phyloP scores from a whole-genome alignment of 2,329 filamentous ascomycete genomes.

The Magnaporthiopsis incrustans region DNA sequence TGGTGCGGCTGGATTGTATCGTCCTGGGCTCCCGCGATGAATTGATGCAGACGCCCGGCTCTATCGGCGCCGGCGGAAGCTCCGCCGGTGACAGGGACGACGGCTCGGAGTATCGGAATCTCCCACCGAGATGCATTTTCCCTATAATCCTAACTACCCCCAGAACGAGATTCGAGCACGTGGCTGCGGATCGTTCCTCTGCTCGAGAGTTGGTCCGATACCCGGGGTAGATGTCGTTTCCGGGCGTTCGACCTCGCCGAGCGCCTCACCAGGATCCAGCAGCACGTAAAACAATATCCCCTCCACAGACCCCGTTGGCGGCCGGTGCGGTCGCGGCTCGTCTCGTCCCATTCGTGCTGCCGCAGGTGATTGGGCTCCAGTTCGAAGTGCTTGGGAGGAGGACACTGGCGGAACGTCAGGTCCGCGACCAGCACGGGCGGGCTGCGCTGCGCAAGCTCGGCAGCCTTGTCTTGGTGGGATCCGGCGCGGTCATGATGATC shows the following conservation, averaged over 20 bases:
- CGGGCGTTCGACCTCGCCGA: constrained; percentile 37
- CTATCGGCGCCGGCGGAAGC: no score
- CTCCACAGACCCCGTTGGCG: constrained; percentile 68
- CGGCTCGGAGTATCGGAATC: constrained; percentile 19
- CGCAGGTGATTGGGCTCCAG: constrained; percentile 69
- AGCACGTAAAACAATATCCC: constrained; percentile 57
- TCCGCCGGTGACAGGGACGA: constrained; percentile 14
- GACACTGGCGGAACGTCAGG: constrained; percentile 71
- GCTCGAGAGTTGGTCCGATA: no score
- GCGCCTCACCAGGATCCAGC: constrained; percentile 21
- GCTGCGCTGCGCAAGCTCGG: no score
- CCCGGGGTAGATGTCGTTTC: constrained; percentile 43
- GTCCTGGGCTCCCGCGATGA: no score
- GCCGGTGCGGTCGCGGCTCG: constrained; percentile 47
- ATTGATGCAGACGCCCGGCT: no score
- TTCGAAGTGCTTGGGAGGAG: constrained; percentile 75
- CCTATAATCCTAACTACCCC: constrained; percentile 15
- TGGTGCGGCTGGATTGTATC: no score
- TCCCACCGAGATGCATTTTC: constrained; percentile 12
- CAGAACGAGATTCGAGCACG: constrained; percentile 21
- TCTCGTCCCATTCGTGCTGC: constrained; percentile 37
- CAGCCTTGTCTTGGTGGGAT: no score
- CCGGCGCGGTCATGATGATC: no score
- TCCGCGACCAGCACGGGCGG: constrained; percentile 87
- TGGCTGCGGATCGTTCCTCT: constrained; percentile 13